Evolutionary conservation across 352 stramenopile species (phyloP).

Genomic region (Phytophthora pistaciae): DNA sequence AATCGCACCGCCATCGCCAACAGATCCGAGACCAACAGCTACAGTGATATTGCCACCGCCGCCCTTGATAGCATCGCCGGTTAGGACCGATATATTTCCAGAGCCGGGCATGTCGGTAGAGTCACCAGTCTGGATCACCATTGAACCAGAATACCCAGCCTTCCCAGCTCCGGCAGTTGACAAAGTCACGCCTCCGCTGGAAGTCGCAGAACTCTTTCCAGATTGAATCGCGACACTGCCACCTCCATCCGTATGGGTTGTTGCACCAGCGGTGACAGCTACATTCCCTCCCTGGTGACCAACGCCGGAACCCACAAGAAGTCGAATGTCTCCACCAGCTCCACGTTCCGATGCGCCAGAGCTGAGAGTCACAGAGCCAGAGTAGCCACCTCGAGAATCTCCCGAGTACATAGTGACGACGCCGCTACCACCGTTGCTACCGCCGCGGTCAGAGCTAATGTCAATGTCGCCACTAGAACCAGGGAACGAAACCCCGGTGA

Average conservation of each 20-base stretch:
- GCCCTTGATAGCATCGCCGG: conserved; percentile 56
- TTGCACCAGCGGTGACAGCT: conserved; percentile 51
- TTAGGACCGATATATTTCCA: conserved; percentile 74
- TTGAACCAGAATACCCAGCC: conserved; percentile 71
- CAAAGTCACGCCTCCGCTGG: conserved; percentile 58
- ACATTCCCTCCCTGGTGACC: conserved; percentile 58
- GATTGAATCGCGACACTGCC: conserved; percentile 62
- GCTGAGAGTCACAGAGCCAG: conserved; percentile 72
- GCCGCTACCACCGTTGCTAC: conserved; percentile 62
- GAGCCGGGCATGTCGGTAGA: conserved; percentile 59
- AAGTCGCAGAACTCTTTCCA: conserved; percentile 60
- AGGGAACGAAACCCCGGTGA: conserved; percentile 54
- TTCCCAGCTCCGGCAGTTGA: conserved; percentile 67
- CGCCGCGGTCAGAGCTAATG: conserved; percentile 64
- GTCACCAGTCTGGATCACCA: conserved; percentile 73
- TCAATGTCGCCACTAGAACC: conserved; percentile 68
- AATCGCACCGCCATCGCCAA: conserved; percentile 65
- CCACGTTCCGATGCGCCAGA: conserved; percentile 67
- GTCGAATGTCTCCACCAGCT: conserved; percentile 59
- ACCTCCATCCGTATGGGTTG: conserved; percentile 50
- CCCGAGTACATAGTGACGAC: conserved; percentile 58
- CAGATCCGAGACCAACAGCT: conserved; percentile 46
- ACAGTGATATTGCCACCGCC: conserved; percentile 73
- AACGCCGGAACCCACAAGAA: conserved; percentile 60
- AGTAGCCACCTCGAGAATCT: conserved; percentile 51